Conservation (phyloP, 1,139 yeast genomes). For the Candida dubliniensis region DNA sequence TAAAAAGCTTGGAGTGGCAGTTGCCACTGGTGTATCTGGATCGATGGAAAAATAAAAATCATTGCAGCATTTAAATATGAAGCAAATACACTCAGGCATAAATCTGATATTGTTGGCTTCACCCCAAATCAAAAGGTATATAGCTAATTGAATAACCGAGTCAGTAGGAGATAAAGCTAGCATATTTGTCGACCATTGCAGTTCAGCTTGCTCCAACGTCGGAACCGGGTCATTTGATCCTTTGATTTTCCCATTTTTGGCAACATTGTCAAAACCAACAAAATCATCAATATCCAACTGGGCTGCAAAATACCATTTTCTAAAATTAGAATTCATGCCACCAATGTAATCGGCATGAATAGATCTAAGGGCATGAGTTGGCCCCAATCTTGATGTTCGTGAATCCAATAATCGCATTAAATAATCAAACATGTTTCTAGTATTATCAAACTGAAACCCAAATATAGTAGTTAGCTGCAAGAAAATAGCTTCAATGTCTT, state of each 20-base stretch:
- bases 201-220: constrained; percentile 67
- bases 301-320: constrained; percentile 96
- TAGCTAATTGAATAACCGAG: constrained; percentile 62
- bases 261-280: constrained; percentile 65
- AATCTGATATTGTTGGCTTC: constrained; percentile 82
- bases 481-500: constrained; percentile 58
- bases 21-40: constrained; percentile 24
- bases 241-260: constrained; percentile 35
- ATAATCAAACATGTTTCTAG: constrained; percentile 76
- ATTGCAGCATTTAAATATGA: constrained; percentile 73
- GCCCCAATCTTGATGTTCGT: constrained; percentile 63
- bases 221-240: constrained; percentile 38
- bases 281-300: constrained; percentile 84
- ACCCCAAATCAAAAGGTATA: constrained; percentile 82
- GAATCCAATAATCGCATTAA: constrained; percentile 87
- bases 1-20: constrained; percentile 41
- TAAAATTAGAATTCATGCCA: constrained; percentile 86
- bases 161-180: constrained; percentile 50
- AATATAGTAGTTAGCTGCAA: constrained; percentile 53
- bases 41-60: constrained; percentile 59
- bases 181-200: constrained; percentile 71
- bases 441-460: constrained; percentile 66
- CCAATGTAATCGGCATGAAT: constrained; percentile 81
- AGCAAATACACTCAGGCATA: constrained; percentile 84
- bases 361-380: constrained; percentile 54